Percentiles rank a stretch among this genome's conserved stretches.
phyloP scores from a whole-genome alignment of 768 basidiomycete genomes.

The Lactarius trivialis region DNA sequence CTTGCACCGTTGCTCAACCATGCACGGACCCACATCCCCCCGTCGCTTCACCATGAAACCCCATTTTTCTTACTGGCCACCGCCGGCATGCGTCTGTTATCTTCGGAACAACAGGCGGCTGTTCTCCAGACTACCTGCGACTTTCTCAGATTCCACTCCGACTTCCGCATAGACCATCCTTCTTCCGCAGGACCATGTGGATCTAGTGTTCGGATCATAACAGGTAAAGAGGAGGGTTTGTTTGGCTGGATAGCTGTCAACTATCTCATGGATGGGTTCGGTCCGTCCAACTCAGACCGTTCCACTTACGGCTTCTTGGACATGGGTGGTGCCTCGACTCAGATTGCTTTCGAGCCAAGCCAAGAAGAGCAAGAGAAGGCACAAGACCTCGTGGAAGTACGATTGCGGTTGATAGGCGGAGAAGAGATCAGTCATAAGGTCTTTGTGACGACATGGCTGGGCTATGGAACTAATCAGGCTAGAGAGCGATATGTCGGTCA shows the following conservation, averaged over 20 bases:
- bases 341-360: constrained; percentile 94
- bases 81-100: constrained; percentile 91
- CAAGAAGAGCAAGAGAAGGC: constrained; percentile 44
- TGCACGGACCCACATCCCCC: constrained; percentile 77
- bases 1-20: constrained; percentile 78
- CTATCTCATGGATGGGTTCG: constrained; percentile 97
- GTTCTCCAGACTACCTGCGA: constrained; percentile 74
- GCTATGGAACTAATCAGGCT: constrained; percentile 97
- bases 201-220: constrained; percentile 89
- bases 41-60: constrained; percentile 75
- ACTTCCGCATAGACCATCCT: constrained; percentile 67
- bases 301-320: constrained; percentile 97
- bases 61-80: constrained; percentile 94
- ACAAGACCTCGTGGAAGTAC: constrained; percentile 70
- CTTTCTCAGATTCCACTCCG: constrained; percentile 66
- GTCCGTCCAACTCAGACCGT: constrained; percentile 43
- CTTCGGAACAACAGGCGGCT: constrained; percentile 56
- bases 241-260: constrained; percentile 99
- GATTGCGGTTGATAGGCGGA: constrained; percentile 74
- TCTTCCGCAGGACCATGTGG: constrained; percentile 77
- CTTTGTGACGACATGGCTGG: constrained; percentile 97
- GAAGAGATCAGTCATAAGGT: constrained; percentile 86
- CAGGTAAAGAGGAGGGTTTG: constrained; percentile 95
- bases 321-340: constrained; percentile 99
- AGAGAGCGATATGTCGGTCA: constrained; percentile 83